Evolutionary conservation across 441 rosid species (phyloP).

Genomic region (Euphorbia celastroides): DNA sequence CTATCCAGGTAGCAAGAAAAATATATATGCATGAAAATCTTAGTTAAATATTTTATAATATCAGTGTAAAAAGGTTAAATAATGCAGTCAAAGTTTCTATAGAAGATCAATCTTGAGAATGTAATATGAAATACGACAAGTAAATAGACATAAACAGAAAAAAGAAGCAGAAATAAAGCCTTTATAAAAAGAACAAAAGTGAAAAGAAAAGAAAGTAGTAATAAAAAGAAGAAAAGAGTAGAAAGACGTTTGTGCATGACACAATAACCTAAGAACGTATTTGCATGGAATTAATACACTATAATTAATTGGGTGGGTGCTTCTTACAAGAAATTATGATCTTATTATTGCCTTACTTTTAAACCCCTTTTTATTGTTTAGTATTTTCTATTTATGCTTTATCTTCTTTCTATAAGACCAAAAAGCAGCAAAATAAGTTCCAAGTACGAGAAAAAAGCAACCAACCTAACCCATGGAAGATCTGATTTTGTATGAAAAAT

Average conservation of each 20-base stretch:
- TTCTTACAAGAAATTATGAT: constrained; percentile 67
- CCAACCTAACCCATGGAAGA: constrained; percentile 35
- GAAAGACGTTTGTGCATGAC: constrained; percentile 43
- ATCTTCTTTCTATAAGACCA: constrained; percentile 39
- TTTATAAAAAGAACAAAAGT: not conserved
- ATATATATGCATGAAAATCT: too few relatives aligned
- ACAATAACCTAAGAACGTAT: constrained; percentile 49
- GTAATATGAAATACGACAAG: not conserved
- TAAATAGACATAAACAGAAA: not conserved
- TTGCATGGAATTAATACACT: constrained; percentile 52
- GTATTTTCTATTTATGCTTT: constrained; percentile 7
- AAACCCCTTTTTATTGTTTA: not conserved
- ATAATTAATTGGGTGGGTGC: constrained; percentile 35
- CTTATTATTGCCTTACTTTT: constrained; percentile 46
- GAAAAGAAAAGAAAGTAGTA: not conserved
- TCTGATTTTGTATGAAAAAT: constrained; percentile 30
- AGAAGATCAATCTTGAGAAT: not conserved
- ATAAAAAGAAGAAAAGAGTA: not conserved
- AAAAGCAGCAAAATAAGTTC: not conserved
- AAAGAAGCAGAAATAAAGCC: not conserved
- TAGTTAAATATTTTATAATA: not conserved
- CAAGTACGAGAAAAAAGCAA: not conserved
- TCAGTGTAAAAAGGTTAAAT: not conserved
- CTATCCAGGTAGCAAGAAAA: too few relatives aligned
- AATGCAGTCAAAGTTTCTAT: constrained; percentile 1